A percentile compares a stretch with the other conserved stretches of the same genome.
Evolutionary conservation across 345 rosid genomes (phyloP).

Genomic region (Noccaea caerulescens): DNA sequence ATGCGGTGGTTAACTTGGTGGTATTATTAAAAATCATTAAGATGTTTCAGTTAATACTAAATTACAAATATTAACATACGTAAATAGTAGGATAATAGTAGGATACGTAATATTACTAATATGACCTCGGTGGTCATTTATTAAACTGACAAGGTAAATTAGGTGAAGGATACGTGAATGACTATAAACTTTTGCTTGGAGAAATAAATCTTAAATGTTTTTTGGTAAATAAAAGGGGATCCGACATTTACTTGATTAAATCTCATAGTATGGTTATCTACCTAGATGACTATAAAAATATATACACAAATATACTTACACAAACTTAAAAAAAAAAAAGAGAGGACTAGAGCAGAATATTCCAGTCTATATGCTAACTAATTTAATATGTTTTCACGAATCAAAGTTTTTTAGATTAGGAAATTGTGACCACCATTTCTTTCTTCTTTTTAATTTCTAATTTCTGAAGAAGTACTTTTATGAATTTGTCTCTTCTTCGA

Average conservation of each 20-base stretch:
- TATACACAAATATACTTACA: not conserved
- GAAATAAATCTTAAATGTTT: not conserved
- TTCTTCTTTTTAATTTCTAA: no score
- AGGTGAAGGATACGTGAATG: no score
- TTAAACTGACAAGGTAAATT: no score
- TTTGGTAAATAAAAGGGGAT: no score
- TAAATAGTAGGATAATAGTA: no score
- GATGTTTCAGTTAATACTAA: no score
- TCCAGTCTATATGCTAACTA: constrained; percentile 33
- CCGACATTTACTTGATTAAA: not conserved
- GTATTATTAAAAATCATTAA: not conserved
- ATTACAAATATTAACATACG: no score
- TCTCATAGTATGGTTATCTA: not conserved
- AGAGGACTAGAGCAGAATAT: constrained; percentile 30
- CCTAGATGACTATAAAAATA: not conserved
- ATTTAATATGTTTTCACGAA: constrained; percentile 14
- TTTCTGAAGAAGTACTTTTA: constrained; percentile 11
- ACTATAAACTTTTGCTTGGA: not conserved
- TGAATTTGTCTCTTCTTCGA: constrained; percentile 37
- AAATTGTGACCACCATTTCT: no score
- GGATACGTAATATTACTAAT: no score
- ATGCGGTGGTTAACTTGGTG: not conserved
- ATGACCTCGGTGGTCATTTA: no score
- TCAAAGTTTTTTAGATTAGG: not conserved
- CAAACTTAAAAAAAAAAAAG: not conserved